phyloP scores from a whole-genome alignment of 345 rosid genomes.

The Pugionium dolabratum region DNA sequence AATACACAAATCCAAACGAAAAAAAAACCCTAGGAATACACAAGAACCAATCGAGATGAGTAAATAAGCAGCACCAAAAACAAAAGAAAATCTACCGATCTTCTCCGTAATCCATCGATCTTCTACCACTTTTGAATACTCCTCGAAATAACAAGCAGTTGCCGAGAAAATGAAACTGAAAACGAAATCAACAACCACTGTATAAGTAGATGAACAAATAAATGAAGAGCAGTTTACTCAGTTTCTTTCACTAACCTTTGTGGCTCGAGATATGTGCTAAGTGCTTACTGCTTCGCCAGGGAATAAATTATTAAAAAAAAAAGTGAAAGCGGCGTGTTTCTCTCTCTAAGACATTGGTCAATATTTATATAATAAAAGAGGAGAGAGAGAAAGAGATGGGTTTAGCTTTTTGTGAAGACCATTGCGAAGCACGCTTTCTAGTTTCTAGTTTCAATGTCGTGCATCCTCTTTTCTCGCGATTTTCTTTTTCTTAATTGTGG shows the following conservation, averaged over 20 bases:
- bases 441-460: slow-evolving; percentile 32
- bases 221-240: slow-evolving; percentile 1
- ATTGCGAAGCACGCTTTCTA: slow-evolving; percentile 43
- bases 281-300: slow-evolving; percentile 7
- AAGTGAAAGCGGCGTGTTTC: slow-evolving; percentile 35
- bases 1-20: not conserved
- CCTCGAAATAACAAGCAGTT: slow-evolving; percentile 40
- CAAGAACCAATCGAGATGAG: slow-evolving; percentile 16
- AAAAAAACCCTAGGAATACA: not conserved
- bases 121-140: not conserved
- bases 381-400: too few species aligned
- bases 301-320: not conserved
- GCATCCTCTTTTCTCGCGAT: slow-evolving; percentile 42
- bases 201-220: not conserved
- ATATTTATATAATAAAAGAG: too few species aligned
- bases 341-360: not conserved
- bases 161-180: slow-evolving; percentile 13
- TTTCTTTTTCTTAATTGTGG: not conserved
- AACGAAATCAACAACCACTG: not conserved
- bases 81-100: slow-evolving; percentile 37
- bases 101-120: slow-evolving; percentile 48
- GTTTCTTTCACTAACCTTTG: slow-evolving; percentile 11
- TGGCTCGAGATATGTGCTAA: slow-evolving; percentile 36
- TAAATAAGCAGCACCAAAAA: not conserved
- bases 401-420: slow-evolving; percentile 14